phyloP scores from a whole-genome alignment of 371 early-diverging fungal genomes.

The Rhizomucor pusillus region DNA sequence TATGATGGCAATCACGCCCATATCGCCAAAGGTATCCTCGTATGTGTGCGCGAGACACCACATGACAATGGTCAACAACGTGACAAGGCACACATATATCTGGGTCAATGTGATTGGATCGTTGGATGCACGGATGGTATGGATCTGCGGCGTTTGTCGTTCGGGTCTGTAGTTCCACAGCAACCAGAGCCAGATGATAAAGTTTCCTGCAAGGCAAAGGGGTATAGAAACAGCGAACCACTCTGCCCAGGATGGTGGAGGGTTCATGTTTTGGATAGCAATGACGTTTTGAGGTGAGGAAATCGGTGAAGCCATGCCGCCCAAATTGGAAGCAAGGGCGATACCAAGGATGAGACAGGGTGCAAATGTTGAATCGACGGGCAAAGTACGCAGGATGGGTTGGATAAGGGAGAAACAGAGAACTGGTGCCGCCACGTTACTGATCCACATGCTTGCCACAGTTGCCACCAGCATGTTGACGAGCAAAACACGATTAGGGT shows the following conservation, averaged over 20 bases:
- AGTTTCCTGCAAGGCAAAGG: slow-evolving; percentile 60
- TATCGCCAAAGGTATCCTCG: slow-evolving; percentile 69
- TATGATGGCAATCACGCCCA: slow-evolving; percentile 80
- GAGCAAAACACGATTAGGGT: slow-evolving; percentile 79
- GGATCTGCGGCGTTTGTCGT: slow-evolving; percentile 54
- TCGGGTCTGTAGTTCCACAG: slow-evolving; percentile 65
- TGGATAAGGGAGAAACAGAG: slow-evolving; percentile 93
- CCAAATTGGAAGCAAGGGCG: slow-evolving; percentile 81
- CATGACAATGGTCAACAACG: slow-evolving; percentile 66
- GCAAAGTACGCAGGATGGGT: slow-evolving; percentile 77
- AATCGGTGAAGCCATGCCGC: slow-evolving; percentile 88
- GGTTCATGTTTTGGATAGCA: slow-evolving; percentile 73
- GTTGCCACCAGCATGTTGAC: slow-evolving; percentile 95
- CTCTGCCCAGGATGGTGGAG: slow-evolving; percentile 68
- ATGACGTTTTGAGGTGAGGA: slow-evolving; percentile 81
- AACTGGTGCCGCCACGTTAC: slow-evolving; percentile 97
- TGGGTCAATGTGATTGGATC: slow-evolving; percentile 64
- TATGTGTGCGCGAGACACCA: slow-evolving; percentile 74
- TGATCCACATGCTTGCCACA: slow-evolving; percentile 96
- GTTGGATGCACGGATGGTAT: slow-evolving; percentile 51
- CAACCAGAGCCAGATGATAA: slow-evolving; percentile 69
- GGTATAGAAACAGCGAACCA: slow-evolving; percentile 67
- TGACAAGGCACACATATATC: slow-evolving; percentile 60
- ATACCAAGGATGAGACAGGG: slow-evolving; percentile 77
- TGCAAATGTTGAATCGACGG: slow-evolving; percentile 62